phyloP scores from a whole-genome alignment of 2,329 filamentous ascomycete species.

The Elsinoe batatas region DNA sequence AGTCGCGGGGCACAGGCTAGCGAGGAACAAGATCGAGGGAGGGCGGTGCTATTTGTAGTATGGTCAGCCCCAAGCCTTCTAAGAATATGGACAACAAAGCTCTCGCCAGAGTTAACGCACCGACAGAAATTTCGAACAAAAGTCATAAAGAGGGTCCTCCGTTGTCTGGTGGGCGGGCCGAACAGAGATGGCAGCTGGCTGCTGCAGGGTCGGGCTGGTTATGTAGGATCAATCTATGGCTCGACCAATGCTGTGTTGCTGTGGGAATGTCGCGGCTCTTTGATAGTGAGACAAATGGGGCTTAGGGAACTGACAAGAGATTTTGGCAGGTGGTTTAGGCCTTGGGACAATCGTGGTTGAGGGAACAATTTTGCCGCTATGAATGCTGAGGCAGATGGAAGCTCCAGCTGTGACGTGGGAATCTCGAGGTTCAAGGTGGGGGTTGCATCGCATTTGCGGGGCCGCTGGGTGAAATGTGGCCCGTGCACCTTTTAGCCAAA shows the following conservation, averaged over 20 bases:
- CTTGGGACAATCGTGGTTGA: not conserved
- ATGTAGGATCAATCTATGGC: slow-evolving; percentile 6
- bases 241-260: not conserved
- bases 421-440: not conserved
- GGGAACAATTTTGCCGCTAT: slow-evolving; percentile 9
- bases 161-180: not conserved
- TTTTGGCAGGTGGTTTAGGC: not conserved
- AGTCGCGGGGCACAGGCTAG: slow-evolving; percentile 1
- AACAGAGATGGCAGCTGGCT: not conserved
- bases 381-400: not conserved
- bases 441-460: not conserved
- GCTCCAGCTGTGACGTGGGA: not conserved
- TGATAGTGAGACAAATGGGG: not conserved
- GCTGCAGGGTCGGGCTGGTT: slow-evolving; percentile 6
- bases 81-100: not conserved
- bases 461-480: not conserved
- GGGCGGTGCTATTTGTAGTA: slow-evolving; percentile 10
- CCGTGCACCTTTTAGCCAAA: slow-evolving; percentile 7
- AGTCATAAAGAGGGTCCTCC: slow-evolving; percentile 9
- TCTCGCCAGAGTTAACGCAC: slow-evolving; percentile 1
- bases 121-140: slow-evolving; percentile 11
- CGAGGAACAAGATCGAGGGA: slow-evolving; percentile 2
- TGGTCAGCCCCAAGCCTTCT: not conserved
- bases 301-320: slow-evolving; percentile 4
- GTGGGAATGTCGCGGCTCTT: not conserved